Base-by-base conservation (phyloP, 2,329 filamentous ascomycete genomes). In the Cryphonectria radicalis region DNA sequence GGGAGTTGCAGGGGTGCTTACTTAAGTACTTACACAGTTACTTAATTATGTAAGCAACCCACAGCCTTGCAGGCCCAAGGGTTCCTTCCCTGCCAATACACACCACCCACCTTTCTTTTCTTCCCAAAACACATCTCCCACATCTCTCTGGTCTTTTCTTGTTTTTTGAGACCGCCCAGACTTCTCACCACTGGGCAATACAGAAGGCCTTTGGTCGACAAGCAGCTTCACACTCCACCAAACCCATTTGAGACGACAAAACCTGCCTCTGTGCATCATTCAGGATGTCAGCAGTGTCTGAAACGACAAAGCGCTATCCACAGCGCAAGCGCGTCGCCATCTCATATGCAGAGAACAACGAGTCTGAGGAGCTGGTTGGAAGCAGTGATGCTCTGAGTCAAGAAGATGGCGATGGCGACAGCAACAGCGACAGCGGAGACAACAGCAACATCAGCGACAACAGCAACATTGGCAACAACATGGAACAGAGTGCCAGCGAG, bases 261-360 rank as follows among this genome's bases (percentile, higher is more conserved):
- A 22, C 40, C 25, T 53, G 28, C 42, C 25, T 28, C 8, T 46
- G n/a, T 19, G 8, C 4, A 14, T n/a, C 32, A n/a, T n/a, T n/a
- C 22, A 55, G 11, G 17, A 66, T 55, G 46, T 66, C 64, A 10
- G 2, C 43, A 5, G 4, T 6, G 4, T 2, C 64, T 6, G 64
- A 25, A 3, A 22, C 8, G 5, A n/a, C 7, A 10, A 42, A 11
- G 17, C 65, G 65, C 46, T 59, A 59, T 32, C 35, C 65, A 5
- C 42, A 67, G 35, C 65, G 65, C 35, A 35, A 40, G 35, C 65
- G 53, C 35, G 40, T 35, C 28, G 22, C 35, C 35, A 40, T 59
- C 53, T 42, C 65, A 2, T 67, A 67, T n/a, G 40, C 25, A 17
- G 65, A 67, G 53, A 19, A 37, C 32, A 22, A 35, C 22, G 35